Percentiles rank a stretch among this genome's conserved stretches.
These are phyloP conservation scores for Sporothrix dimorphospora DNA, from an alignment of 2,329 filamentous ascomycete genomes.

Conservation along the genomic window DNA sequence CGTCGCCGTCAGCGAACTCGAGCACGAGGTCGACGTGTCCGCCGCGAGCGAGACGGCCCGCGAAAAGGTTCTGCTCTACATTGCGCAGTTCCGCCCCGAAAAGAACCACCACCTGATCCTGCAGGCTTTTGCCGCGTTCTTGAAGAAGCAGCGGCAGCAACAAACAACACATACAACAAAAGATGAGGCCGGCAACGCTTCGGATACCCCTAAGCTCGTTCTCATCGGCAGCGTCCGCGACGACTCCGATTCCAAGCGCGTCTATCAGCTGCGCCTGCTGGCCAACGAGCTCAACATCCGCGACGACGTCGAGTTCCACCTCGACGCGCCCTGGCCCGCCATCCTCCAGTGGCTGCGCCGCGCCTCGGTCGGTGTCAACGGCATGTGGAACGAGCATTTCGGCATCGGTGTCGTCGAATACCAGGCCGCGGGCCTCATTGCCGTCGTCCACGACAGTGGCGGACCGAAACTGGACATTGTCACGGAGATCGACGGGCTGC, in stretches of 20 bases:
- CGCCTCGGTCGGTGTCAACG: slow-evolving; percentile 87
- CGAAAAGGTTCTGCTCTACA: slow-evolving; percentile 79
- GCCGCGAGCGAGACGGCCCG: slow-evolving; percentile 69
- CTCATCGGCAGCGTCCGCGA: slow-evolving; percentile 93
- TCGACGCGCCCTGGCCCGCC: slow-evolving; percentile 86
- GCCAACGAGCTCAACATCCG: slow-evolving; percentile 85
- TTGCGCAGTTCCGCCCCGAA: slow-evolving; percentile 95
- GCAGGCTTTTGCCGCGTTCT: slow-evolving; percentile 78
- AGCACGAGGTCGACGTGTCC: slow-evolving; percentile 72
- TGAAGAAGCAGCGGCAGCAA: slow-evolving; percentile 50
- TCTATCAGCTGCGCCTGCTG: slow-evolving; percentile 85
- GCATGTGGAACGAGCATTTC: slow-evolving; percentile 99
- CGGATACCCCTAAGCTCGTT: slow-evolving; percentile 65
- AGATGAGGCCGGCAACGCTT: not conserved
- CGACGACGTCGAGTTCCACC: slow-evolving; percentile 82
- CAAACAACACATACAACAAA: not conserved
- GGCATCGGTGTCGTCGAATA: slow-evolving; percentile 98
- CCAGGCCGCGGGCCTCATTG: slow-evolving; percentile 89
- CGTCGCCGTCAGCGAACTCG: slow-evolving; percentile 84
- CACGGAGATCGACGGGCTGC: slow-evolving; percentile 72
- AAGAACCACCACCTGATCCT: slow-evolving; percentile 93
- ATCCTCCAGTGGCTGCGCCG: slow-evolving; percentile 78
- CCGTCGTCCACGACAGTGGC: slow-evolving; percentile 90
- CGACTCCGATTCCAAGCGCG: slow-evolving; percentile 74
- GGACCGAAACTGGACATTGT: slow-evolving; percentile 95